Percentiles rank a stretch among this genome's conserved stretches.
Evolutionary conservation across 2,329 filamentous ascomycete species (phyloP).

Genomic region (Botrytis deweyae): DNA sequence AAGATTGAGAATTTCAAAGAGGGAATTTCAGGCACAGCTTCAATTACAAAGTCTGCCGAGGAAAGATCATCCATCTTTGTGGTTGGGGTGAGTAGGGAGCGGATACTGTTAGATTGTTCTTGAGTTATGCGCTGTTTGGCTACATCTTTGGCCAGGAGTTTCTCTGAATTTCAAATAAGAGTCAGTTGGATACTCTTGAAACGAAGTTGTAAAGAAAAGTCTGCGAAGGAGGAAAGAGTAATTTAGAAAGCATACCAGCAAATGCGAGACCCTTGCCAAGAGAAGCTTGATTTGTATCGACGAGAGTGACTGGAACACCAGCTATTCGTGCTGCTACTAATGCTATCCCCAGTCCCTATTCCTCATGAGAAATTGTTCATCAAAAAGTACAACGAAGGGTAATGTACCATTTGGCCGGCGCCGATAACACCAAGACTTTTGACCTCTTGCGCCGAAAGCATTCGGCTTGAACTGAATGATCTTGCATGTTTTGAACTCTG

Average conservation of each 20-base stretch:
- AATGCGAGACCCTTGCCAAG: constrained; percentile 89
- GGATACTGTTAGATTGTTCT: constrained; percentile 72
- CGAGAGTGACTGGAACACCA: constrained; percentile 76
- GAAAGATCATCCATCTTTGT: constrained; percentile 75
- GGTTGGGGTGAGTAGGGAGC: constrained; percentile 66
- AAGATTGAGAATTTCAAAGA: constrained; percentile 88
- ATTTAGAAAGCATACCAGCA: constrained; percentile 60
- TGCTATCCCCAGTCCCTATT: constrained; percentile 88
- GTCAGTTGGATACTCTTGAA: not conserved
- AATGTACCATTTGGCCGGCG: constrained; percentile 85
- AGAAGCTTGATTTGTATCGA: constrained; percentile 81
- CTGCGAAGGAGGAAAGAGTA: not conserved
- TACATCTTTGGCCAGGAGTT: constrained; percentile 90
- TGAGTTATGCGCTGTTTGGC: constrained; percentile 82
- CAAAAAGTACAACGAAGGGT: not conserved
- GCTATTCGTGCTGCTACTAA: constrained; percentile 88
- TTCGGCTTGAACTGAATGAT: constrained; percentile 68
- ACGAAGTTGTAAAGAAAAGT: not conserved
- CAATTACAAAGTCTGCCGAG: constrained; percentile 93
- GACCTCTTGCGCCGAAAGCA: constrained; percentile 65
- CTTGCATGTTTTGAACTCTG: constrained; percentile 40
- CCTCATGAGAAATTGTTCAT: not conserved
- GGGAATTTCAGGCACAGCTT: constrained; percentile 92
- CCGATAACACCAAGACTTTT: constrained; percentile 90
- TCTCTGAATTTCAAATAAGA: constrained; percentile 55